A percentile compares a stretch with the other conserved stretches of the same genome.
Conservation (phyloP, 1,284 basidiomycete genomes). For the Papiliotrema laurentii region DNA sequence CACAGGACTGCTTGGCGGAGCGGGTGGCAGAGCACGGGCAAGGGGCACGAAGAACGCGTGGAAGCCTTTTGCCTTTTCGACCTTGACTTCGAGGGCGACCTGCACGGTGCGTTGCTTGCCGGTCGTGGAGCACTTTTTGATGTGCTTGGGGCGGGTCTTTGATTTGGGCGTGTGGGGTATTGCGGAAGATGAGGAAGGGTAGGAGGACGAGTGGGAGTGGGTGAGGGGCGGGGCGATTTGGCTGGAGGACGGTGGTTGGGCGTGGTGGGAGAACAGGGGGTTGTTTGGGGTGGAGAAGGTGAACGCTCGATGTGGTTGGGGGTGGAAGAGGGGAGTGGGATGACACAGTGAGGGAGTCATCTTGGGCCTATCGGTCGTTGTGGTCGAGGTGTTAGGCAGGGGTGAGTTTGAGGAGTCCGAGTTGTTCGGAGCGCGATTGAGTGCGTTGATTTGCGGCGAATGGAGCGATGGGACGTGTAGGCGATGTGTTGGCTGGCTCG, state of each 20-base stretch:
- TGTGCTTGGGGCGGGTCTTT: conserved; percentile 13
- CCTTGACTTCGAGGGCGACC: conserved; percentile 38
- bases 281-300: not conserved
- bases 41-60: conserved; percentile 42
- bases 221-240: not conserved
- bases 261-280: not conserved
- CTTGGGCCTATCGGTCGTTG: no score
- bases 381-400: no score
- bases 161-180: conserved; percentile 1
- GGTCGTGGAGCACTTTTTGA: conserved; percentile 30
- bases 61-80: conserved; percentile 39
- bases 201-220: not conserved
- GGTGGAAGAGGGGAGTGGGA: conserved; percentile 5
- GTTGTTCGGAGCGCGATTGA: not conserved
- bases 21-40: conserved; percentile 29
- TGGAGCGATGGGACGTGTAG: no score
- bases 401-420: no score
- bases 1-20: conserved; percentile 37
- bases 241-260: not conserved
- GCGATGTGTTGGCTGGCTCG: conserved; percentile 8
- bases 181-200: not conserved
- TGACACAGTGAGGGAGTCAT: no score
- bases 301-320: conserved; percentile 1
- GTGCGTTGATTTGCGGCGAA: no score
- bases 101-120: conserved; percentile 36